These are phyloP conservation scores for Monosporascus sp. DNA, from an alignment of 2,329 filamentous ascomycete genomes.

Conservation along the genomic window DNA sequence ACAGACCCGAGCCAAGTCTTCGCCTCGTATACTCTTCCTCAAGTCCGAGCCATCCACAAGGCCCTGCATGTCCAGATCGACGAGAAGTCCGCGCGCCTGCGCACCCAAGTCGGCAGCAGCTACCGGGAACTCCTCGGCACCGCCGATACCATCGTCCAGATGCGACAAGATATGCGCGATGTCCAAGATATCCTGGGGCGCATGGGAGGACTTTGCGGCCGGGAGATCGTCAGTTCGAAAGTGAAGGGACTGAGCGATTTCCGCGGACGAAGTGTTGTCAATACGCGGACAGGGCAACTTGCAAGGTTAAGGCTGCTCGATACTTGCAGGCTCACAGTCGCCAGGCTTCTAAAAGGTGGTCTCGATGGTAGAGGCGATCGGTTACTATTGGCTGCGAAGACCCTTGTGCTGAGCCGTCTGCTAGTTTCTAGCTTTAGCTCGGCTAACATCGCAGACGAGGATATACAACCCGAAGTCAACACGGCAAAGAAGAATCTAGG, in stretches of 20 bases:
- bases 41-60: slow-evolving; percentile 59
- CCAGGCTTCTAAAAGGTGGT: slow-evolving; percentile 41
- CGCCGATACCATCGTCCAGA: slow-evolving; percentile 87
- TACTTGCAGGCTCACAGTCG: slow-evolving; percentile 44
- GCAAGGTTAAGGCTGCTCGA: slow-evolving; percentile 47
- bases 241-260: slow-evolving; percentile 50
- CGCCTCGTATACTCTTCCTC: slow-evolving; percentile 52
- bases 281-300: slow-evolving; percentile 20
- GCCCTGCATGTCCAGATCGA: slow-evolving; percentile 54
- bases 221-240: slow-evolving; percentile 63
- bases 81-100: slow-evolving; percentile 57
- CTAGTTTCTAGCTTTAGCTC: slow-evolving; percentile 68
- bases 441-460: slow-evolving; percentile 24
- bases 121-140: slow-evolving; percentile 90
- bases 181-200: slow-evolving; percentile 66
- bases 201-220: slow-evolving; percentile 74
- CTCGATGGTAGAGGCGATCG: slow-evolving; percentile 39
- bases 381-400: slow-evolving; percentile 59
- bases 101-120: slow-evolving; percentile 58
- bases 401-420: slow-evolving; percentile 70
- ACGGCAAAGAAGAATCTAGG: slow-evolving; percentile 59
- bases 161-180: slow-evolving; percentile 71
- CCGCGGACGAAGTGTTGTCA: slow-evolving; percentile 20
- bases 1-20: slow-evolving; percentile 51
- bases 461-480: slow-evolving; percentile 42